Evolutionary conservation across 768 basidiomycete species (phyloP).

Genomic region (Leucosporidium scottii): DNA sequence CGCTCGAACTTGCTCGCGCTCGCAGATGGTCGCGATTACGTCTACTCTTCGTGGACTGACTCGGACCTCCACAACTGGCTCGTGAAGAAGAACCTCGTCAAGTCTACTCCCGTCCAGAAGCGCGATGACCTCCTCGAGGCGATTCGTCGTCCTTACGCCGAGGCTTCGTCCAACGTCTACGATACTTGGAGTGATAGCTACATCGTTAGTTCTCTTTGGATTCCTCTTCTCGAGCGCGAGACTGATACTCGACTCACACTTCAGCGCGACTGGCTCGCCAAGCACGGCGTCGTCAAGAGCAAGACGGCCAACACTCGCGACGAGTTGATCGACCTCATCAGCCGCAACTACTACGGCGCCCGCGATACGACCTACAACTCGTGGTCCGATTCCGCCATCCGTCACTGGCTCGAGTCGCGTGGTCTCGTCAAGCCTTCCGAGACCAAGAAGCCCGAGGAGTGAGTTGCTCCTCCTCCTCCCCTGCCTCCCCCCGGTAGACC

Average conservation of each 20-base stretch:
- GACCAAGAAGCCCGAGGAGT: slow-evolving; percentile 22
- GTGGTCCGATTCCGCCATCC: slow-evolving; percentile 35
- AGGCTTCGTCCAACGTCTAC: slow-evolving; percentile 61
- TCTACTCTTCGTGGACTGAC: slow-evolving; percentile 71
- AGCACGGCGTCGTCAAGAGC: slow-evolving; percentile 65
- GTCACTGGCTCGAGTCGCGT: slow-evolving; percentile 34
- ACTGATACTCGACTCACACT: not conserved
- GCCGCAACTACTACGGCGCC: slow-evolving; percentile 64
- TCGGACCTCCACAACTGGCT: slow-evolving; percentile 60
- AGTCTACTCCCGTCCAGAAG: slow-evolving; percentile 53
- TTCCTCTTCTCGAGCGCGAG: not conserved
- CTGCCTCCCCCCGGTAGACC: not conserved
- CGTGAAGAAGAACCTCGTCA: slow-evolving; percentile 63
- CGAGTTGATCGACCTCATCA: slow-evolving; percentile 60
- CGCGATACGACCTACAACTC: slow-evolving; percentile 30
- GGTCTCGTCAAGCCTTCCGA: slow-evolving; percentile 32
- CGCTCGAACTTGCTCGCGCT: slow-evolving; percentile 40
- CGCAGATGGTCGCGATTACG: slow-evolving; percentile 73
- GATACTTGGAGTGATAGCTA: slow-evolving; percentile 80
- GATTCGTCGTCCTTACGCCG: slow-evolving; percentile 63
- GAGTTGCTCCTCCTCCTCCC: slow-evolving; percentile 4
- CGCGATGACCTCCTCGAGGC: slow-evolving; percentile 58
- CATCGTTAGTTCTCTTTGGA: slow-evolving; percentile 52
- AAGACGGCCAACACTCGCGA: slow-evolving; percentile 56
- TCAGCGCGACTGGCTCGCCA: slow-evolving; percentile 74